phyloP scores from a whole-genome alignment of 1,284 basidiomycete species.

The Ganoderma meredithae region DNA sequence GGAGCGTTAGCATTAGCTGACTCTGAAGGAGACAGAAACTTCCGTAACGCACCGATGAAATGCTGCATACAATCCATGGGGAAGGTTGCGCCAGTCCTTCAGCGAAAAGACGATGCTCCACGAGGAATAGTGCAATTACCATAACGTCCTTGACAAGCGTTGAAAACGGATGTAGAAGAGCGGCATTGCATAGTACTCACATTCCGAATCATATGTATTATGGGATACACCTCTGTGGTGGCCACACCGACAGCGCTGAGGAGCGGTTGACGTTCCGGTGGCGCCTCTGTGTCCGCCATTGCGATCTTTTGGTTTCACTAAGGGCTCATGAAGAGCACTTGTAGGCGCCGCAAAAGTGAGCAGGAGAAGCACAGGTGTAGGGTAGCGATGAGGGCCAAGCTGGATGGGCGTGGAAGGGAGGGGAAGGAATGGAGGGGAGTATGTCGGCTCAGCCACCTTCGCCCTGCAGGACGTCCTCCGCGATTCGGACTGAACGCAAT shows the following conservation, averaged over 20 bases:
- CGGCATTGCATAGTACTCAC: conserved; percentile 46
- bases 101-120: no score
- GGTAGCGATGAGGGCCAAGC: not conserved
- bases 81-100: not conserved
- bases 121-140: conserved; percentile 45
- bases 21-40: conserved; percentile 15
- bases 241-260: conserved; percentile 56
- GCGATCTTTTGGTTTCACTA: conserved; percentile 23
- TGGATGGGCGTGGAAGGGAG: not conserved
- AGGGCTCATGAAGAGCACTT: conserved; percentile 10
- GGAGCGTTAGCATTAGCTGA: not conserved
- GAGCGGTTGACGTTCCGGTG: conserved; percentile 44
- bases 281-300: conserved; percentile 29
- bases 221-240: conserved; percentile 70
- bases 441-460: conserved; percentile 1
- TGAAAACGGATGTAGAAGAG: conserved; percentile 17
- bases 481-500: conserved; percentile 2
- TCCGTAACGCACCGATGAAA: conserved; percentile 59
- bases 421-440: not conserved
- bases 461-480: not conserved
- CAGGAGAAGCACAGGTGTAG: not conserved
- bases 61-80: conserved; percentile 47
- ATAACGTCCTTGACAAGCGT: conserved; percentile 58
- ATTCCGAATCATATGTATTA: conserved; percentile 72
- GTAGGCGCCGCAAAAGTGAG: not conserved